These are phyloP conservation scores for Carpinus fangiana DNA, from an alignment of 306 rosid species.

Conservation along the genomic window DNA sequence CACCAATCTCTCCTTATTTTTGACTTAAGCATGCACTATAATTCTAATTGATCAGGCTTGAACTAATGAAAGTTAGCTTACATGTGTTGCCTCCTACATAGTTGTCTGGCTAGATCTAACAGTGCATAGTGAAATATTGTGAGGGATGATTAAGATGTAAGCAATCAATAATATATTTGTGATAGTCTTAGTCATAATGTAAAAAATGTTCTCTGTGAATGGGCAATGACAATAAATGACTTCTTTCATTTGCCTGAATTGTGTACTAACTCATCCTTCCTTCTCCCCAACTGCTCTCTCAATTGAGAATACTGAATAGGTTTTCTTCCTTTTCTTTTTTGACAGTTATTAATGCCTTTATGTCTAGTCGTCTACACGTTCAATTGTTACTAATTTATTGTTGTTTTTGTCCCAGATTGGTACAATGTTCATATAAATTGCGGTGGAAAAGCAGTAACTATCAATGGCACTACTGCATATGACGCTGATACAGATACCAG, in stretches of 20 bases:
- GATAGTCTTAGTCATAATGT: not conserved
- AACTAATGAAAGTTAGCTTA: not conserved
- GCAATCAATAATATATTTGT: not conserved
- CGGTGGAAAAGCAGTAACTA: conserved; percentile 33
- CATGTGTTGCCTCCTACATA: not conserved
- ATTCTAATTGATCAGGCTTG: not conserved
- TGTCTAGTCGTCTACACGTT: not conserved
- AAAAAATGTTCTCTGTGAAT: not conserved
- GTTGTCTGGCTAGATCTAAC: not conserved
- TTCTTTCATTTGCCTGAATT: not conserved
- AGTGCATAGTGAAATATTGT: not conserved
- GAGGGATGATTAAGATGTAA: not conserved
- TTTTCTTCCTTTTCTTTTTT: not conserved
- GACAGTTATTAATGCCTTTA: not conserved
- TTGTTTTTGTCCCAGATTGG: conserved; percentile 10
- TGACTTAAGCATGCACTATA: not conserved
- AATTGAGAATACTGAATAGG: not conserved
- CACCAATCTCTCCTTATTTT: not conserved
- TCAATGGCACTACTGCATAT: conserved; percentile 15
- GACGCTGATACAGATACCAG: conserved; percentile 12
- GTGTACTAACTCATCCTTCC: not conserved
- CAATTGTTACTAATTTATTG: not conserved
- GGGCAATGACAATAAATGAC: not conserved
- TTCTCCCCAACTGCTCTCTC: not conserved
- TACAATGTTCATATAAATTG: conserved; percentile 41